Evolutionary conservation across 2,329 filamentous ascomycete species (phyloP), one percentile per base, ranked within the genome.

Genomic region (Pseudogymnoascus sp.): DNA sequence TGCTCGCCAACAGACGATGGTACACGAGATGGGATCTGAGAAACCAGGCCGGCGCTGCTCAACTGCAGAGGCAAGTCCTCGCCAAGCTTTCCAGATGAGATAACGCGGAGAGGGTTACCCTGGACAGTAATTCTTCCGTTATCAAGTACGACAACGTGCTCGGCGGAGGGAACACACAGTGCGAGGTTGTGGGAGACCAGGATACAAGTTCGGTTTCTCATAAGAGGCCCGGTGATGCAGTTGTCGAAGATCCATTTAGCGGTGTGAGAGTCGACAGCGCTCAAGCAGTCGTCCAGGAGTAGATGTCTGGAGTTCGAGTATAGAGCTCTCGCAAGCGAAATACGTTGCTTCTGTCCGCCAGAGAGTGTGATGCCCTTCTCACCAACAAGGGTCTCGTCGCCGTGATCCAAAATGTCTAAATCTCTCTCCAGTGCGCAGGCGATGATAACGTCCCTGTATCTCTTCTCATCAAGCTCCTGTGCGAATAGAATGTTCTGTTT

Each of bases 161-260:
- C 85, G 0, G 93, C 88, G 37, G 86, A 81, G 4, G 93, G 91
- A 6, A 92, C 86, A 68, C 91, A 95, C 16, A 99, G 83, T n/a
- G 90, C 84, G 28, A 95, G 85, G 71, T 97, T 99, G 78, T 99
- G 95, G 0, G 95, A 97, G 37, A 99, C 93, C 45, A 99, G 81
- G 61, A 99, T 91, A 74, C 95, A 97, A 28, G 95, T 97, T 43
- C 95, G 87, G 71, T 87, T 82, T 63, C 83, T 79, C 95, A 99
- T 97, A 60, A 99, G 77, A 5, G 91, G 90, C 1, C 95, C 95
- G 69, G 88, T 88, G 66, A 99, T 88, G 64, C 93, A 96, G 75
- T 96, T 89, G 72, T 89, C 89, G 77, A 97, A 97, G 68, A 99
- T 97, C 88, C 96, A 97, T 74, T 97, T 96, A 1, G 93, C 93